Base-by-base conservation (phyloP, 306 rosid genomes). In the Purshia tridentata region DNA sequence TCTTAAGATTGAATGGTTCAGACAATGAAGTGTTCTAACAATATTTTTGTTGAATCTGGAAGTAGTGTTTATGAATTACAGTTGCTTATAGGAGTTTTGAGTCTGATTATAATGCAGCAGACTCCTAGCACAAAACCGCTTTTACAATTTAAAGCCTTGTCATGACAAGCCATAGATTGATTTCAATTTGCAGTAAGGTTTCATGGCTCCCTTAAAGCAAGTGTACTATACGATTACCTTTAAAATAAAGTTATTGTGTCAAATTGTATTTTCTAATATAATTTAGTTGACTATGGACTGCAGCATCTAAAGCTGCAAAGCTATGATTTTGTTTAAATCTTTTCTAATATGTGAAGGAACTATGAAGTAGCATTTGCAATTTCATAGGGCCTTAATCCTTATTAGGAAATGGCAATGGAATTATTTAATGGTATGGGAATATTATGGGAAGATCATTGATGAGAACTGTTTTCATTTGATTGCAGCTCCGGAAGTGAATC, bases 401-500 rank as follows among this genome's bases (percentile, higher is more conserved):
- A 29, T 2, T 12, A 60, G 4, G 5, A 16, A 49, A 18, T 19
- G 29, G 8, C 7, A 41, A 12, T 70, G n/a, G 20, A 16, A 20
- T 8, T 56, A 39, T 22, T 48, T 47, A 7, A 45, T 35, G 35
- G 9, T 14, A 5, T 22, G 5, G 12, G 1, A 14, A 7, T 71
- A 6, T 16, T 16, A 39, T 61, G 18, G 13, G 0, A n/a, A 62
- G 7, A 61, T 63, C 23, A 47, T 2, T 54, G 37, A 65, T 14
- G n/a, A 12, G 37, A 53, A 45, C 14, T 46, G 16, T 55, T 49
- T 37, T 69, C 16, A 54, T 52, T 35, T 37, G 20, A 19, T 52
- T 78, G 88, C 91, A 89, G 97, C 84, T 79, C 60, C 90, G 5
- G 88, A 86, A 0, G 56, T 82, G 78, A 78, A 84, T 22, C 39